These are phyloP conservation scores for Boletus subparvulus DNA, from an alignment of 768 basidiomycete species.

Conservation along the genomic window DNA sequence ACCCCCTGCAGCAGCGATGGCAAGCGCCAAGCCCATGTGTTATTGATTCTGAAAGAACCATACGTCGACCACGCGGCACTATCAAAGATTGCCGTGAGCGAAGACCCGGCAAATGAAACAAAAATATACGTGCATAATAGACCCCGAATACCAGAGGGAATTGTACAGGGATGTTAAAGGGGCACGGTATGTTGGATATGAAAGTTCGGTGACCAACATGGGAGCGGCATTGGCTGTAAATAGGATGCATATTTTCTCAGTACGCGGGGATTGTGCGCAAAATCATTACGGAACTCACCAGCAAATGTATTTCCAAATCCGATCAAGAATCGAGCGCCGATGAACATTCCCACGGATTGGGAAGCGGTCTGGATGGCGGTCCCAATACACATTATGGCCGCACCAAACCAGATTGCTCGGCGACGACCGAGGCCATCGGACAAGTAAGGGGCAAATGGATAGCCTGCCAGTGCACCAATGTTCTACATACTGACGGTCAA, in stretches of 20 bases:
- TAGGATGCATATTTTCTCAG: background rate
- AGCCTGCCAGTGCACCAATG: slow-evolving; percentile 67
- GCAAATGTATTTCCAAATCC: slow-evolving; percentile 77
- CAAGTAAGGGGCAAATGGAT: slow-evolving; percentile 69
- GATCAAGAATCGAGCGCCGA: slow-evolving; percentile 75
- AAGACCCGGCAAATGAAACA: background rate
- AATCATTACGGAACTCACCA: slow-evolving; percentile 34
- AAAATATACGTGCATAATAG: slow-evolving; percentile 56
- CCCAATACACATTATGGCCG: slow-evolving; percentile 64
- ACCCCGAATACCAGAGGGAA: slow-evolving; percentile 85
- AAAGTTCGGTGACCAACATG: slow-evolving; percentile 78
- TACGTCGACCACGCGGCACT: slow-evolving; percentile 81
- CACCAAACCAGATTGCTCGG: slow-evolving; percentile 63
- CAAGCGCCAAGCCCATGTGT: slow-evolving; percentile 79
- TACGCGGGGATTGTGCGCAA: too few species aligned
- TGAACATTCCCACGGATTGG: slow-evolving; percentile 75
- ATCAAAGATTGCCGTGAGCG: background rate
- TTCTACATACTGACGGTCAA: slow-evolving; percentile 42
- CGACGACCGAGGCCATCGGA: slow-evolving; percentile 73
- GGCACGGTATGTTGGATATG: slow-evolving; percentile 80
- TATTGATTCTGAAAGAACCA: slow-evolving; percentile 69
- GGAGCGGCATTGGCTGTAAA: slow-evolving; percentile 66
- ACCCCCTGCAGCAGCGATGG: slow-evolving; percentile 72
- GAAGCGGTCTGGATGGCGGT: slow-evolving; percentile 69
- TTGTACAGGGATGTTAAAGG: slow-evolving; percentile 77